Base-by-base conservation (phyloP, 805 yeast species). In the Pichia paraexigua region DNA sequence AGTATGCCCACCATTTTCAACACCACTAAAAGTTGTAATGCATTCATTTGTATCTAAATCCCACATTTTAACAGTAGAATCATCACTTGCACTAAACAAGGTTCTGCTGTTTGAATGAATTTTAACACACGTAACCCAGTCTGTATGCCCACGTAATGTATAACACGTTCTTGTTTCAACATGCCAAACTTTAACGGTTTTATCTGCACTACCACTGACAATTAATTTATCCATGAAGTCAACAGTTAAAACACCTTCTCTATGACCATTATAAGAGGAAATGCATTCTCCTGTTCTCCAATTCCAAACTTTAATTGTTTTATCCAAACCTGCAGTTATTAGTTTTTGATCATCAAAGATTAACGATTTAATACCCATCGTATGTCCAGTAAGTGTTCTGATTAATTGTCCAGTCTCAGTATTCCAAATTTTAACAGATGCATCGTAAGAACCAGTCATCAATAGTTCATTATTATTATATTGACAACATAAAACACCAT, bases 241-340 rank as follows among this genome's bases (percentile, higher is more conserved):
- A 48, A 94, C 89, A 57, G 87, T 80, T 42, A 86, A 74, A 5
- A 94, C 96, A 47, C 88, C 82, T 61, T 86, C 94, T 47, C 82
- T 83, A 69, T 94, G 98, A 3, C 98, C 98, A 41, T 92, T 75
- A 68, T 94, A 90, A 0, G 98, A 91, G 9, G 96, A 86, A 22
- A 94, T 82, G 63, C 97, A 92, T 65, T 87, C 86, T 39, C 99
- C 99, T 0, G 96, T 89, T 57, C 85, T 84, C 68, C 89, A 89
- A 70, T 92, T 90, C 99, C 99, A 94, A 40, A 94, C 95, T 60
- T 91, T 84, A 55, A 94, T 89, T 0, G 96, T 89, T 45, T 84
- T 78, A 69, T 94, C 99, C 63, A 89, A 74, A 1, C 96, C 91
- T 13, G 96, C 97, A 1, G 97, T 87, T 43, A 94, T 88, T 43